Base-by-base conservation (phyloP, 2,329 filamentous ascomycete species). In the Stachybotrys chlorohalonatus region DNA sequence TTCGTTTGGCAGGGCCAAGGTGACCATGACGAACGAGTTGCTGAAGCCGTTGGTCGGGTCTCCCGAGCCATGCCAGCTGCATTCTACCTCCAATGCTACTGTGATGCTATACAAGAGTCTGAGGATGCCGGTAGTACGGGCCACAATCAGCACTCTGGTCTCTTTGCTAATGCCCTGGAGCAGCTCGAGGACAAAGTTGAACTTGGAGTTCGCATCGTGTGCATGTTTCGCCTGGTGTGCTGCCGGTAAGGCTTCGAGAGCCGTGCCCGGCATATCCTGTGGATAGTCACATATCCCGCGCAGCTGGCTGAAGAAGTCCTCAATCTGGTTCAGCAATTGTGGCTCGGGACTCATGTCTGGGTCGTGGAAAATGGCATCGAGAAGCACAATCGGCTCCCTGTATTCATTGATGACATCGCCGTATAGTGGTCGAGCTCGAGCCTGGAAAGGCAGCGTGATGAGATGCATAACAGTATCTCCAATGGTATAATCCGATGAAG, bases 221-320 rank as follows among this genome's bases (percentile, higher is more conserved):
- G 77, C 75, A 58, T 82, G 80, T 61, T 77, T 83, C 59, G 76
- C 75, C 53, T 74, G 69, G 24, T 76, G 72, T 5, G 66, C 62
- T 7, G 73, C 61, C 2, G 72, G 65, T 54, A 81, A 56, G 4
- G 61, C 58, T 30, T 69, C 68, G 11, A 74, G 62, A 2, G 67
- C 63, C 7, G 78, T 69, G n/a, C 75, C 75, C 30, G 78, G 68
- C 46, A 77, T 66, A 42, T 80, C 76, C 5, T 77, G 75, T 5
- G 81, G 82, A 46, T 82, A 75, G 61, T 85, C 81, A 62, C 81
- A 83, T 17, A 84, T 67, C 53, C 80, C 76, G 47, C 76, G 69
- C 9, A 86, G 70, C 42, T 69, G 68, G 17, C 72, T 67, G 47
- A 86, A 73, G 57, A 85, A 69, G 7, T 68, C 62, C 56, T 84